Evolutionary conservation across 495 filamentous ascomycete genomes (phyloP), one percentile per base, ranked within the genome.

Genomic region (Penicillium antarcticum): DNA sequence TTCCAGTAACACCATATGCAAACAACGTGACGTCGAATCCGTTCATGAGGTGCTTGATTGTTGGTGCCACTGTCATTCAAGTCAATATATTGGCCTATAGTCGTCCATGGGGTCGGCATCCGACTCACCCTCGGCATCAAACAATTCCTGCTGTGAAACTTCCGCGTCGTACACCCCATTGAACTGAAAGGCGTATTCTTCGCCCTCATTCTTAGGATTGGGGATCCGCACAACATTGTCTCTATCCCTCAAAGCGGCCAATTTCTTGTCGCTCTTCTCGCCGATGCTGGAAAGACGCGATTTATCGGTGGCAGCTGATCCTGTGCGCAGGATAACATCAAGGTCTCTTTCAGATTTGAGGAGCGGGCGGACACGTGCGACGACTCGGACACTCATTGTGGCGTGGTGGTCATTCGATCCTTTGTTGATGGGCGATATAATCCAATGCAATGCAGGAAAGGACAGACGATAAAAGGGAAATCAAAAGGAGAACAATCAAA

Each of bases 11-110:
- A 34, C 94, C 94, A 60, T 98, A 97, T 34, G 94, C 92, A 63
- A 98, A 98, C 43, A 97, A 80, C 2, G 91, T 96, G 21, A 95
- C 85, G 67, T 98, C 94, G 56, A 91, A 85, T 45, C 94, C 94
- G 66, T 89, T 86, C 74, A 98, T 96, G 5, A 98, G 82, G 48
- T 95, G 86, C 59, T 96, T 96, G 31, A 96, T 75, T 32, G 88
- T 87, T 1, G 87, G 84, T 4, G 83, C 69, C n/a, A 89, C 85
- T 88, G 48, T 43, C 1, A 18, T 8, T n/a, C 26, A 26, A 24
- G 52, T 71, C 49, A 76, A 60, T 48, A 59, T 56, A 17, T 18
- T 14, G 12, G 1, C 24, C 40, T 9, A 52, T 42, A 0, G 17
- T 39, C 46, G 17, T 23, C 37, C 3, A 11, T 8, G 42, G 44